Evolutionary conservation across 2,329 filamentous ascomycete species (phyloP), one percentile per base, ranked within the genome.

Genomic region (Tolypocladium ophioglossoides): DNA sequence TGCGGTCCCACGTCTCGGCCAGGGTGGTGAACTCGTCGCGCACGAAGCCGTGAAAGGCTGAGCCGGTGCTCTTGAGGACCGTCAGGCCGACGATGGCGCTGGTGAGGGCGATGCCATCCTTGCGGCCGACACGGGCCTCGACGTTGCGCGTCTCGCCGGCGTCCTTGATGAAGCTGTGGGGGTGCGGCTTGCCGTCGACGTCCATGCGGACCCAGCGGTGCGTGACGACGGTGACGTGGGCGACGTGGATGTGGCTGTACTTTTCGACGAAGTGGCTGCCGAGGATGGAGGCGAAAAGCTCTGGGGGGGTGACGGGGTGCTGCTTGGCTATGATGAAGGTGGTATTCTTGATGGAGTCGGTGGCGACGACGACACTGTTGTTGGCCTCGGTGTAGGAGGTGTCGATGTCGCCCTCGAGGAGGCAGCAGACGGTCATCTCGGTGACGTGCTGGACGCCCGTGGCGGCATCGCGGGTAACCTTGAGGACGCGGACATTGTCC

Each of bases 401-500:
- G 53, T 94, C 89, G 63, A 99, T 96, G 56, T 91, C 87, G 63
- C 94, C 94, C 76, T 97, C 91, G 34, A 99, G 82, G 52, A 97
- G 79, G 59, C 91, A 90, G 74, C 89, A 89, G 63, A 99, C 88
- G 41, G 91, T 96, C 86, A 96, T 95, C 74, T 99, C 94, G 44
- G 87, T 87, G 62, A 97, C 89, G 9, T 85, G 87, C 72, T 99
- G 92, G 24, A 83, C 77, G 54, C 87, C 87, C 20, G 87, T 86
- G 64, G 83, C 77, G 67, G 83, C 77, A 70, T 97, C 84, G 64
- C 84, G 84, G 66, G 95, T 80, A 66, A 96, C 91, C 74, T 99
- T 99, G 83, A 87, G 95, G 65, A 99, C 84, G 66, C 94, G 91
- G 79, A 99, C 87, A 76, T 99, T 97, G 82, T 97, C 94, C 83